Percentiles rank a stretch among this genome's conserved stretches.
These are phyloP conservation scores for Mycena haematopus DNA, from an alignment of 768 basidiomycete genomes.

Conservation along the genomic window DNA sequence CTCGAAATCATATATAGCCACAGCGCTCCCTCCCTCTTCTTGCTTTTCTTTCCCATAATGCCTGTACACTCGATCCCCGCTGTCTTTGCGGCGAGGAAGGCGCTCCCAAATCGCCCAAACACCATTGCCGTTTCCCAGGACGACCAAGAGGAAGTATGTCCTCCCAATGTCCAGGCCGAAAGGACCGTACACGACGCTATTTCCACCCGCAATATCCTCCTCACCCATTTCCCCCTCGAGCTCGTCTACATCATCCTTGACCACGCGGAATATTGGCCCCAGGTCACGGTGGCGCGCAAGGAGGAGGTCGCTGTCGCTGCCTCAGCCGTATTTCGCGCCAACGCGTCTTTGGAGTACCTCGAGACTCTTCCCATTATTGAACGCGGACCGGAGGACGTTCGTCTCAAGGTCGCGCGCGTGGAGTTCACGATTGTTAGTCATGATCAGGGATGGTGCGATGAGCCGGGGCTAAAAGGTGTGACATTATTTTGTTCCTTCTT, in stretches of 20 bases:
- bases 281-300: not conserved
- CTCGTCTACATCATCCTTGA: not conserved
- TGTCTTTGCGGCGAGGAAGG: too few relatives aligned
- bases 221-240: not conserved
- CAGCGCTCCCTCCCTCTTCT: too few relatives aligned
- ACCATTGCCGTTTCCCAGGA: too few relatives aligned
- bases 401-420: not conserved
- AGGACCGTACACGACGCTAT: too few relatives aligned
- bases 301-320: not conserved
- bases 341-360: not conserved
- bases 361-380: not conserved
- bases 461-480: not conserved
- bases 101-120: too few relatives aligned
- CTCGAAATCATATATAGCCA: too few relatives aligned
- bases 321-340: not conserved
- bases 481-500: too few relatives aligned
- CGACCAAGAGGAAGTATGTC: too few relatives aligned
- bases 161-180: too few relatives aligned
- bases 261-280: not conserved
- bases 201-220: too few relatives aligned
- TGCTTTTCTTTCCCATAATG: too few relatives aligned
- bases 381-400: not conserved
- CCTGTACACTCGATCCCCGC: too few relatives aligned
- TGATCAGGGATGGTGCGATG: not conserved
- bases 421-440: not conserved